phyloP scores from a whole-genome alignment of 495 filamentous ascomycete species.

The Cenococcum geophilum region DNA sequence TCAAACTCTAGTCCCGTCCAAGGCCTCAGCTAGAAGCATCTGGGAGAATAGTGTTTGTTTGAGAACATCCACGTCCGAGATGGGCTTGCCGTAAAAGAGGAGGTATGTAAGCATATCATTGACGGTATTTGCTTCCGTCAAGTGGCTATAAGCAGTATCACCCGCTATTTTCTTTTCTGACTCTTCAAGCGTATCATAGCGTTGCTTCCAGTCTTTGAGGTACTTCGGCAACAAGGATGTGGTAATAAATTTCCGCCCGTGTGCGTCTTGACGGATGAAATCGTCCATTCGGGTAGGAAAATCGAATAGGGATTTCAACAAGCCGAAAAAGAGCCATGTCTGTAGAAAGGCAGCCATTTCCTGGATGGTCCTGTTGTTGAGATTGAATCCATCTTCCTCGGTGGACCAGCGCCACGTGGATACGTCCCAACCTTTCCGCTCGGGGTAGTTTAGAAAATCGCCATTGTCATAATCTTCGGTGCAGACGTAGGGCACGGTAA shows the following conservation, averaged over 20 bases:
- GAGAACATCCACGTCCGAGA: neutral
- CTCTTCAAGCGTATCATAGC: too few relatives aligned
- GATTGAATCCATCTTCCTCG: neutral
- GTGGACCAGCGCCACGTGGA: neutral
- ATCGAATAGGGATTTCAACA: neutral
- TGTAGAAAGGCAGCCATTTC: conserved; percentile 11
- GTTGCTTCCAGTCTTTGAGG: neutral
- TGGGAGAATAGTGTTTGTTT: neutral
- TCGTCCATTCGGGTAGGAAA: neutral
- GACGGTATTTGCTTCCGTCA: too few relatives aligned
- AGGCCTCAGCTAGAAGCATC: too few relatives aligned
- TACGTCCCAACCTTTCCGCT: conserved; percentile 16
- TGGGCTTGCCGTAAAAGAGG: neutral
- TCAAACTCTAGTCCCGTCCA: neutral
- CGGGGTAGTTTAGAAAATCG: conserved; percentile 9
- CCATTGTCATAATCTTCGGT: neutral
- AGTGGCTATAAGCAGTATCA: too few relatives aligned
- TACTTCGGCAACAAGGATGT: neutral
- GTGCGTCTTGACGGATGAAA: neutral
- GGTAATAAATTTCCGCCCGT: neutral
- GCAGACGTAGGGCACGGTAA: too few relatives aligned
- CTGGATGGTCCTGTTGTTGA: neutral
- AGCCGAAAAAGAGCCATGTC: conserved; percentile 21
- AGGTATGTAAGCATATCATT: neutral
- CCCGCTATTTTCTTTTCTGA: too few relatives aligned